A percentile compares a stretch with the other conserved stretches of the same genome.
These are phyloP conservation scores for Yarrowia divulgata DNA, from an alignment of 805 yeast species.

Conservation along the genomic window DNA sequence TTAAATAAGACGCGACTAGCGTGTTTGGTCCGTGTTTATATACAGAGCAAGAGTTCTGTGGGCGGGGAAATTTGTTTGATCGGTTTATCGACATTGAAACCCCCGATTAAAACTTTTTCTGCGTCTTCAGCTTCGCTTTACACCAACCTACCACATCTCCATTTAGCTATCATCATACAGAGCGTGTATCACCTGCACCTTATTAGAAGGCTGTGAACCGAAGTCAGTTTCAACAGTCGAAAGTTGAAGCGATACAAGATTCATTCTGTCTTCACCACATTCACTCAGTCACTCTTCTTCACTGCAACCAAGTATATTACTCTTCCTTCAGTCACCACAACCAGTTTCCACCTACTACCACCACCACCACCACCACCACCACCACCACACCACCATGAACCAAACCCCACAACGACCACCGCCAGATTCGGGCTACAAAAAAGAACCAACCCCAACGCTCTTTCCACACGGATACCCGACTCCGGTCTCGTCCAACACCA, in stretches of 20 bases:
- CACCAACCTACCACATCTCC: too few species aligned
- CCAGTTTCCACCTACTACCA: not conserved
- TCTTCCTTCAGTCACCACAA: conserved; percentile 1
- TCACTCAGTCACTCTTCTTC: too few species aligned
- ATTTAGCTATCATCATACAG: not conserved
- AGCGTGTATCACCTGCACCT: conserved; percentile 25
- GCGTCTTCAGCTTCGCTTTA: too few species aligned
- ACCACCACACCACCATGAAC: conserved; percentile 5
- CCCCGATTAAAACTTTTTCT: too few species aligned
- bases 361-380: not conserved
- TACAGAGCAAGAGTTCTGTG: too few species aligned
- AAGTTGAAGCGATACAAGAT: not conserved
- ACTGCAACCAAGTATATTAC: not conserved
- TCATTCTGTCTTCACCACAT: too few species aligned
- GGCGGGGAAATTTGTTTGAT: too few species aligned
- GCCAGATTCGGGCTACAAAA: not conserved
- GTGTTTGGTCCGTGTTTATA: not conserved
- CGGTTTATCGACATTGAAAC: too few species aligned
- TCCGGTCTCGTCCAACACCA: conserved; percentile 25
- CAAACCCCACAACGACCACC: conserved; percentile 18
- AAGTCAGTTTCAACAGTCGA: conserved; percentile 19
- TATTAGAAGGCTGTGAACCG: not conserved
- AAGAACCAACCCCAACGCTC: conserved; percentile 2
- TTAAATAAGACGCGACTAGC: not conserved
- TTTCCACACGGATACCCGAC: conserved; percentile 27